Conservation (phyloP, 345 rosid species). For the Noccaea caerulescens region DNA sequence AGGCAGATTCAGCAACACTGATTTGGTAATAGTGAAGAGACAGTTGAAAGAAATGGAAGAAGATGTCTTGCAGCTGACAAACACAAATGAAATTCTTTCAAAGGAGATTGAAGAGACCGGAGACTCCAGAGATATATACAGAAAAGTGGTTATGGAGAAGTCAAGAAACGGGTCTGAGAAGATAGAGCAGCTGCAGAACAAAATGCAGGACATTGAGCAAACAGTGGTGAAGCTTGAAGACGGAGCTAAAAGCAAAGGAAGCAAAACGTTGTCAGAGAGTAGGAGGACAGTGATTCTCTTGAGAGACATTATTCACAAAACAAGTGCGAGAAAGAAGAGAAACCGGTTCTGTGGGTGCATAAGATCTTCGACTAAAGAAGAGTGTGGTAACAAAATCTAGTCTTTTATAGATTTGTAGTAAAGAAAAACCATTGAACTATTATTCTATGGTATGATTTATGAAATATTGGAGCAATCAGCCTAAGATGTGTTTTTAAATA, state of each 20-base stretch:
- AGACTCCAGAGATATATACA: conserved; percentile 46
- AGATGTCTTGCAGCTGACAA: conserved; percentile 56
- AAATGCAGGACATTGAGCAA: conserved; percentile 73
- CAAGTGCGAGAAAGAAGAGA: conserved; percentile 57
- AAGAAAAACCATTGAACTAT: conserved; percentile 24
- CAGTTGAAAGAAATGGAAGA: conserved; percentile 78
- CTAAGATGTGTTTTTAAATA: conserved; percentile 24
- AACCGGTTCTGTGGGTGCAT: conserved; percentile 70
- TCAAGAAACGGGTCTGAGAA: conserved; percentile 73
- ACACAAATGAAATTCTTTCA: conserved; percentile 55
- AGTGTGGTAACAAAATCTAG: conserved; percentile 38
- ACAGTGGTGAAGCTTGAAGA: conserved; percentile 69
- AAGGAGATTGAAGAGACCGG: conserved; percentile 54
- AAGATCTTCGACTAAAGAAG: conserved; percentile 58
- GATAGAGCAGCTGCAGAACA: conserved; percentile 66
- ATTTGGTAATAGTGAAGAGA: conserved; percentile 56
- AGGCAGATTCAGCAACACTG: conserved; percentile 52
- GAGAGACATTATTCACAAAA: conserved; percentile 70
- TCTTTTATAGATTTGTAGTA: neutral
- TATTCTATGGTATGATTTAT: neutral
- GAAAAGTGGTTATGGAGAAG: conserved; percentile 56
- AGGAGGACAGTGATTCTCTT: conserved; percentile 57
- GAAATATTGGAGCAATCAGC: conserved; percentile 12
- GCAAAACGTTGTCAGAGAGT: conserved; percentile 47
- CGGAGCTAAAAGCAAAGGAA: conserved; percentile 58